Conservation (phyloP, 768 basidiomycete species). For the Serpula lacrymans region DNA sequence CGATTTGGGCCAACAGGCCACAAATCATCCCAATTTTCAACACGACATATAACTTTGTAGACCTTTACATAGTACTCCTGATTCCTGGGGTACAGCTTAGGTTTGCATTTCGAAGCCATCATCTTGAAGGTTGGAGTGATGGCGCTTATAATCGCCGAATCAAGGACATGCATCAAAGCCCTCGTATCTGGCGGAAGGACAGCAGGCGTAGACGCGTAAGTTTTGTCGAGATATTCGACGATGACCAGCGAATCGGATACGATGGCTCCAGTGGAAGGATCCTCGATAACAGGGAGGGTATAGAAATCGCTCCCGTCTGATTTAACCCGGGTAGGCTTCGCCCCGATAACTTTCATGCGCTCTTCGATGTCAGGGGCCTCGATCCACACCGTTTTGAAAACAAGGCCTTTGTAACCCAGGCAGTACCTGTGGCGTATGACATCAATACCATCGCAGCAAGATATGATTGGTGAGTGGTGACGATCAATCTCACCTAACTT, state of each 20-base stretch:
- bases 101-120: too few species aligned
- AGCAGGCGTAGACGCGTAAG: constrained; percentile 37
- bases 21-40: constrained; percentile 21
- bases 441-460: too few species aligned
- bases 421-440: constrained; percentile 13
- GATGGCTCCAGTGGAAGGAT: constrained; percentile 31
- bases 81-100: too few species aligned
- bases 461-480: too few species aligned
- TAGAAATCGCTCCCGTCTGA: constrained; percentile 33
- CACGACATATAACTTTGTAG: too few species aligned
- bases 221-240: constrained; percentile 43
- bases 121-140: too few species aligned
- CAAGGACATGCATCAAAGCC: too few species aligned
- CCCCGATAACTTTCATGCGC: constrained; percentile 34
- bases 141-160: too few species aligned
- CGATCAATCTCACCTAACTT: too few species aligned
- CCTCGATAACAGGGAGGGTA: constrained; percentile 44
- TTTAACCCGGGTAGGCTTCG: constrained; percentile 29
- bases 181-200: constrained; percentile 34
- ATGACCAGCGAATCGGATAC: constrained; percentile 42
- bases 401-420: constrained; percentile 31
- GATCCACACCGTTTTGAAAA: constrained; percentile 48
- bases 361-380: constrained; percentile 49
- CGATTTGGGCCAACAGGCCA: not conserved
- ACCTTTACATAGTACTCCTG: too few species aligned